phyloP scores from a whole-genome alignment of 2,329 filamentous ascomycete genomes.

The Lecanosticta acicola region DNA sequence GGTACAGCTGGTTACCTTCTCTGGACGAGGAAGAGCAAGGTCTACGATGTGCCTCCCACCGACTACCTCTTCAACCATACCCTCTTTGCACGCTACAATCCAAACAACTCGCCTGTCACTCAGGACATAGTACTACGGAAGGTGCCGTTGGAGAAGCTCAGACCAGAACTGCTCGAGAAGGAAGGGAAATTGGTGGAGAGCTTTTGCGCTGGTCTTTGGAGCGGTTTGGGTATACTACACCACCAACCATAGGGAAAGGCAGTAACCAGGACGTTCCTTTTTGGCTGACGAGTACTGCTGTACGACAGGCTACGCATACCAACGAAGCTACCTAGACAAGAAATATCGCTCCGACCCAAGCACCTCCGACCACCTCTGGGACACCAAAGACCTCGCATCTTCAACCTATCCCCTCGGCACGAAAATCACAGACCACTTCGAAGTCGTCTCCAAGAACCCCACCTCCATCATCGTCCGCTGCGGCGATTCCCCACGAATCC shows the following conservation, averaged over 20 bases:
- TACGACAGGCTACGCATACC: conserved; percentile 54
- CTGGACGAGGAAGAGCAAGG: conserved; percentile 50
- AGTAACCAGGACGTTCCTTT: no score
- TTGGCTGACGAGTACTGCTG: no score
- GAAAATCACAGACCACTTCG: conserved; percentile 64
- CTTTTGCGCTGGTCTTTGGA: conserved; percentile 64
- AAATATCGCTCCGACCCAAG: conserved; percentile 52
- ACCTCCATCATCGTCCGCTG: conserved; percentile 58
- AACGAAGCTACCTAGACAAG: conserved; percentile 53
- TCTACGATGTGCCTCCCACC: conserved; percentile 54
- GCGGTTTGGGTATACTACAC: conserved; percentile 52
- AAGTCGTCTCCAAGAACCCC: conserved; percentile 60
- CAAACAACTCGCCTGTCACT: conserved; percentile 55
- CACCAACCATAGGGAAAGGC: background rate
- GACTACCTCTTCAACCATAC: conserved; percentile 58
- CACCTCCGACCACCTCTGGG: conserved; percentile 59
- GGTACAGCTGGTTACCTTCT: conserved; percentile 49
- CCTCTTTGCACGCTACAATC: conserved; percentile 56
- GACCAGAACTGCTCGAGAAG: conserved; percentile 58
- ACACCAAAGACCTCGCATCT: conserved; percentile 48
- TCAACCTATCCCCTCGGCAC: conserved; percentile 59
- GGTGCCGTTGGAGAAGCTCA: conserved; percentile 58
- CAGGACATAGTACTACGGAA: conserved; percentile 61
- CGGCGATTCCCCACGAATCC: conserved; percentile 58
- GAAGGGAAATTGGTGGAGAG: conserved; percentile 57